Conservation (phyloP, 1,284 basidiomycete species). For the Sutorius eximius region DNA sequence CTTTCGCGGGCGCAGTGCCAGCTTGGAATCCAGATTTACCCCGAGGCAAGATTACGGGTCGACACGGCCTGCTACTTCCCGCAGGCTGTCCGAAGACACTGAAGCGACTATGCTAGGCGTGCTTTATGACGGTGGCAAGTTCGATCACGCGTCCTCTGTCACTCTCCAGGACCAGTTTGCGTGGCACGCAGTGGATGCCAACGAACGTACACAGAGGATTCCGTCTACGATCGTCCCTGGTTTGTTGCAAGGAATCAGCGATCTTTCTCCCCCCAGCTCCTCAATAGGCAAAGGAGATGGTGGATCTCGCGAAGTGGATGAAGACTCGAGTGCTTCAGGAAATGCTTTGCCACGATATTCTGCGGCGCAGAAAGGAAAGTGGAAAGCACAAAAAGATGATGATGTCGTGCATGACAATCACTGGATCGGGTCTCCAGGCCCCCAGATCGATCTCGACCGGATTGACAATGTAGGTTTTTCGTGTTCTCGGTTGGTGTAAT, state of each 20-base stretch:
- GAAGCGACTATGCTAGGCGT: neutral
- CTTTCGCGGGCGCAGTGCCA: neutral
- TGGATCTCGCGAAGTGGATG: neutral
- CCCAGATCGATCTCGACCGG: neutral
- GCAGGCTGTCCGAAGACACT: constrained; percentile 2
- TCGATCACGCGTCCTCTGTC: constrained; percentile 14
- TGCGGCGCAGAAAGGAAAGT: constrained; percentile 18
- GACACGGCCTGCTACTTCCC: constrained; percentile 1
- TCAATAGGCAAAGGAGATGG: neutral
- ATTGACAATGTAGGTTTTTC: constrained; percentile 8
- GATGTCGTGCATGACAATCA: neutral
- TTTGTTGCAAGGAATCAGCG: constrained; percentile 15
- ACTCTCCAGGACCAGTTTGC: constrained; percentile 12
- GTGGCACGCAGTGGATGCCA: constrained; percentile 2
- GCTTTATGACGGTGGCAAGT: neutral
- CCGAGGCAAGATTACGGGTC: neutral
- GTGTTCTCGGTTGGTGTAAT: neutral
- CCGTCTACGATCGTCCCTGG: constrained; percentile 18
- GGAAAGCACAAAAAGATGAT: constrained; percentile 5
- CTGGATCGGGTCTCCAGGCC: neutral
- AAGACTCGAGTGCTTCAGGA: neutral
- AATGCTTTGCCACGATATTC: constrained; percentile 3
- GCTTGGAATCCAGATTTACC: neutral
- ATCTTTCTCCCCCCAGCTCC: constrained; percentile 1
- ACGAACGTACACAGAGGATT: constrained; percentile 5